These are phyloP conservation scores for Tolypocladium ovalisporum DNA, from an alignment of 2,329 filamentous ascomycete genomes.

Conservation along the genomic window DNA sequence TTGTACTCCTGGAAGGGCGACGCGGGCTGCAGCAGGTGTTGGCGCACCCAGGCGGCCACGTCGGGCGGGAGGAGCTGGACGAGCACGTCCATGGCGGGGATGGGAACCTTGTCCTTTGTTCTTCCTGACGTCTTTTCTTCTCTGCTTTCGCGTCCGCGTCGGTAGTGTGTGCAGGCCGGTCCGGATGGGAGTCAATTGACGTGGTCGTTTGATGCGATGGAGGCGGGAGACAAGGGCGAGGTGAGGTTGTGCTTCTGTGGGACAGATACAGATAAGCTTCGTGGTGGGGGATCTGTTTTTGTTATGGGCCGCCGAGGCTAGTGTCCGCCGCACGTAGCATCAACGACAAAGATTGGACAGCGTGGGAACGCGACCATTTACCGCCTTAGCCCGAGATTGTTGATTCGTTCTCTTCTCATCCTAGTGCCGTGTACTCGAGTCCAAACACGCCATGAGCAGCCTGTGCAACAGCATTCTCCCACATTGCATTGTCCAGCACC, in stretches of 20 bases:
- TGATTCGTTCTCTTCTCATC: too few relatives aligned
- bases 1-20: conserved; percentile 32
- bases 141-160: background rate
- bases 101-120: too few relatives aligned
- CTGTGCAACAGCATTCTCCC: background rate
- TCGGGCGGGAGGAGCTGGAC: conserved; percentile 33
- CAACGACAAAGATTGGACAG: background rate
- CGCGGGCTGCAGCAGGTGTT: conserved; percentile 34
- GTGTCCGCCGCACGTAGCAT: background rate
- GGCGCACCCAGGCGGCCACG: conserved; percentile 30
- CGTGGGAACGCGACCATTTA: too few relatives aligned
- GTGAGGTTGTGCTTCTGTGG: background rate
- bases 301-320: background rate
- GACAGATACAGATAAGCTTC: background rate
- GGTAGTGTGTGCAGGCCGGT: too few relatives aligned
- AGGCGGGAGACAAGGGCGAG: background rate
- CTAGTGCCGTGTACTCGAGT: background rate
- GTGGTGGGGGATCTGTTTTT: background rate
- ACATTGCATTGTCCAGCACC: too few relatives aligned
- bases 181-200: too few relatives aligned
- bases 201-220: background rate
- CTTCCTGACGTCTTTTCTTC: background rate
- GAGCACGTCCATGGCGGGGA: conserved; percentile 22
- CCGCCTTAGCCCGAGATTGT: background rate
- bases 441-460: background rate